Percentiles rank a stretch among this genome's conserved stretches.
phyloP scores from a whole-genome alignment of 1,284 basidiomycete species.

The Ceratobasidium papillatum region DNA sequence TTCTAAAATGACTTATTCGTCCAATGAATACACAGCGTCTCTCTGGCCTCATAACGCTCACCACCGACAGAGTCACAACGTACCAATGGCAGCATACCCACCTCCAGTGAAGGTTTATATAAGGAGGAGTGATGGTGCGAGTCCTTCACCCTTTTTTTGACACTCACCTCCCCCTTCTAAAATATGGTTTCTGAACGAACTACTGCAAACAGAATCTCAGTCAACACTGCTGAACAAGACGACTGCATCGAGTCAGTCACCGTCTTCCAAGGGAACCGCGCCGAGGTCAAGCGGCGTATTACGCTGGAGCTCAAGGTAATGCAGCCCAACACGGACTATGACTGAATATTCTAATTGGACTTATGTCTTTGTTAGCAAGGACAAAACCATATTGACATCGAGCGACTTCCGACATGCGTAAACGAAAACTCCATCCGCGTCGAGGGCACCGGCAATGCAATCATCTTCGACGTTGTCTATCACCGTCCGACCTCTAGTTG shows the following conservation, averaged over 20 bases:
- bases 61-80: too few relatives aligned
- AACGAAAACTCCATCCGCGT: slow-evolving; percentile 48
- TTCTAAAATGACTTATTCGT: too few relatives aligned
- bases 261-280: slow-evolving; percentile 7
- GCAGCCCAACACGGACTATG: neutral
- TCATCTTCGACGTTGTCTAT: slow-evolving; percentile 48
- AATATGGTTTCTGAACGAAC: too few relatives aligned
- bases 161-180: too few relatives aligned
- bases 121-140: too few relatives aligned
- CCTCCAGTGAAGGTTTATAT: too few relatives aligned
- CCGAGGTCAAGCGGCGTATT: slow-evolving; percentile 29
- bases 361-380: slow-evolving; percentile 42
- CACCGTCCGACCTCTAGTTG: too few relatives aligned
- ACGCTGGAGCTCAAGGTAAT: slow-evolving; percentile 24
- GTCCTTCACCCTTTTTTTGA: too few relatives aligned
- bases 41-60: too few relatives aligned
- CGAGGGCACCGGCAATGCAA: slow-evolving; percentile 46
- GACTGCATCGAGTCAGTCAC: slow-evolving; percentile 16
- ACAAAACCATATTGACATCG: slow-evolving; percentile 47
- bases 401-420: slow-evolving; percentile 45
- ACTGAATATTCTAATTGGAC: neutral
- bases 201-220: neutral
- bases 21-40: too few relatives aligned
- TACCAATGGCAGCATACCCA: too few relatives aligned
- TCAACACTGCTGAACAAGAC: slow-evolving; percentile 12